These are phyloP conservation scores for Pseudogymnoascus sp. DNA, from an alignment of 2,329 filamentous ascomycete species.

Conservation along the genomic window DNA sequence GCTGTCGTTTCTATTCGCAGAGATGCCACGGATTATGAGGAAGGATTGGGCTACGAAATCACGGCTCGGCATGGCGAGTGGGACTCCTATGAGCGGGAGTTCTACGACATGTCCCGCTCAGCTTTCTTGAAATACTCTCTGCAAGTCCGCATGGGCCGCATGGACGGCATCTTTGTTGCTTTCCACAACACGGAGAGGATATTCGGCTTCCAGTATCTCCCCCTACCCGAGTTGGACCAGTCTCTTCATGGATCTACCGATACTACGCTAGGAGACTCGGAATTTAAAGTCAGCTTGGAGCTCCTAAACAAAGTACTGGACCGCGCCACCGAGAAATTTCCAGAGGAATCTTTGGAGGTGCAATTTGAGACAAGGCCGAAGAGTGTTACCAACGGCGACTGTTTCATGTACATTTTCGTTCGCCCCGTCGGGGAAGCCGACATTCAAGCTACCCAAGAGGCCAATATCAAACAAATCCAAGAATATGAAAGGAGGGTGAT, in stretches of 20 bases:
- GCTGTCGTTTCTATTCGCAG: constrained; percentile 89
- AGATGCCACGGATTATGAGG: constrained; percentile 64
- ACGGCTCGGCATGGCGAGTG: constrained; percentile 65
- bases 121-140: constrained; percentile 96
- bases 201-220: constrained; percentile 95
- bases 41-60: constrained; percentile 82
- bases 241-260: constrained; percentile 73
- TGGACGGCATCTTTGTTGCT: constrained; percentile 97
- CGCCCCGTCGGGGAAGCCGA: constrained; percentile 70
- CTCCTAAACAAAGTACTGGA: constrained; percentile 75
- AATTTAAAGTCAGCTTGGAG: constrained; percentile 75
- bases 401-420: constrained; percentile 80
- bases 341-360: constrained; percentile 66
- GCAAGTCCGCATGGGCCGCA: constrained; percentile 91
- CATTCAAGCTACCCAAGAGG: constrained; percentile 66
- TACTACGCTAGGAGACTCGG: constrained; percentile 62
- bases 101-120: constrained; percentile 90
- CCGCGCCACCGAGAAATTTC: constrained; percentile 66
- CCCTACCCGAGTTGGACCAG: constrained; percentile 78
- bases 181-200: constrained; percentile 93
- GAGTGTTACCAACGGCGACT: constrained; percentile 37
- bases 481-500: constrained; percentile 60
- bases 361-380: constrained; percentile 69
- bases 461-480: constrained; percentile 56
- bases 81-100: constrained; percentile 92